phyloP scores from a whole-genome alignment of 148 eudicot species.

The Amaranthus palmeri region DNA sequence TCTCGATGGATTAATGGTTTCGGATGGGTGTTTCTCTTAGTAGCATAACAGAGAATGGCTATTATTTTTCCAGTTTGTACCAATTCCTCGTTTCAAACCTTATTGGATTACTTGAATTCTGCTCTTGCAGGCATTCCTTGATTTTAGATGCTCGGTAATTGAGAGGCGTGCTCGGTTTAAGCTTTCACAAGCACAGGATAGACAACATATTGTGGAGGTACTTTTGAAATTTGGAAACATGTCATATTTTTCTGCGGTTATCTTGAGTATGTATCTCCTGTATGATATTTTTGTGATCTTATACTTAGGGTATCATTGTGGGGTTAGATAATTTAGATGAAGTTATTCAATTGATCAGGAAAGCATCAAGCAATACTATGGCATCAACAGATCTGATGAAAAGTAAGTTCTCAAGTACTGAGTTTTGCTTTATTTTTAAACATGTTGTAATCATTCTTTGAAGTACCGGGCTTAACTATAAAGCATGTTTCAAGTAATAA shows the following conservation, averaged over 20 bases:
- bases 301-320: conserved; percentile 63
- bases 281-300: conserved; percentile 14
- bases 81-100: not conserved
- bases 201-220: conserved; percentile 91
- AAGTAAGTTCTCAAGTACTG: conserved; percentile 34
- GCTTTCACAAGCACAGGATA: conserved; percentile 75
- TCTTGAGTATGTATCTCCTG: not conserved
- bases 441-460: not conserved
- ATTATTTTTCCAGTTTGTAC: not conserved
- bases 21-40: not conserved
- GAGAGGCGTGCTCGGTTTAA: conserved; percentile 81
- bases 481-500: not conserved
- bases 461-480: not conserved
- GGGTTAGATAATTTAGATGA: conserved; percentile 90
- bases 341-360: conserved; percentile 66
- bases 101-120: not conserved
- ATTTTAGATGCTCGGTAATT: conserved; percentile 79
- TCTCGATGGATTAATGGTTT: not conserved
- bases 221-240: not conserved
- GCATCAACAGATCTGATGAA: conserved; percentile 60
- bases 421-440: not conserved
- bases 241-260: not conserved
- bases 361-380: conserved; percentile 67
- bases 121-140: conserved; percentile 75
- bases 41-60: not conserved